These are phyloP conservation scores for Kondoa malvinella DNA, from an alignment of 768 basidiomycete genomes.

Conservation along the genomic window DNA sequence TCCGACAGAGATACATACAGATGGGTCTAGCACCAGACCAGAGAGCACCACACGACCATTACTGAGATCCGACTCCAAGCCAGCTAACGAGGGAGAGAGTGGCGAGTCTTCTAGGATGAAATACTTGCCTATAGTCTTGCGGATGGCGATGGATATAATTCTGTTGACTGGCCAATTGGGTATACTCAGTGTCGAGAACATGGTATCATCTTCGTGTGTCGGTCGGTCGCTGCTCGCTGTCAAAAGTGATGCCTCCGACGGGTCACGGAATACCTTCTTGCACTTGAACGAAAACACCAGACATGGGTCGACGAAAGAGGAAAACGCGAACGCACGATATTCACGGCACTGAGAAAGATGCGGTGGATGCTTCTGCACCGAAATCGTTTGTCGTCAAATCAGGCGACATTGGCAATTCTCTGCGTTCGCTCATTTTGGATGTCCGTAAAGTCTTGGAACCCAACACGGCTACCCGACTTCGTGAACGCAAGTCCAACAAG, in stretches of 20 bases:
- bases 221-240: too few species aligned
- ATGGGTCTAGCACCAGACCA: not conserved
- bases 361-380: conserved; percentile 15
- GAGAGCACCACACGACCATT: not conserved
- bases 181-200: not conserved
- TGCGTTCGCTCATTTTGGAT: conserved; percentile 78
- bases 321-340: conserved; percentile 27
- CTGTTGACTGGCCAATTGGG: not conserved
- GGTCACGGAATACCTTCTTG: too few species aligned
- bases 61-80: not conserved
- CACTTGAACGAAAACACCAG: too few species aligned
- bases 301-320: not conserved
- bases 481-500: conserved; percentile 83
- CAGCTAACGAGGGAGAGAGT: not conserved
- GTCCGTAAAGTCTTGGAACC: conserved; percentile 94
- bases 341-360: conserved; percentile 7
- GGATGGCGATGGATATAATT: not conserved
- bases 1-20: not conserved
- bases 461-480: conserved; percentile 83
- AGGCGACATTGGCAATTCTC: conserved; percentile 72
- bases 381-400: conserved; percentile 96
- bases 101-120: not conserved
- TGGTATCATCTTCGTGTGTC: too few species aligned
- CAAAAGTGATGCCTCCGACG: too few species aligned
- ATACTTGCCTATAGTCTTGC: not conserved